phyloP scores from a whole-genome alignment of 108 stramenopile species.

The Parietichytrium sp. region DNA sequence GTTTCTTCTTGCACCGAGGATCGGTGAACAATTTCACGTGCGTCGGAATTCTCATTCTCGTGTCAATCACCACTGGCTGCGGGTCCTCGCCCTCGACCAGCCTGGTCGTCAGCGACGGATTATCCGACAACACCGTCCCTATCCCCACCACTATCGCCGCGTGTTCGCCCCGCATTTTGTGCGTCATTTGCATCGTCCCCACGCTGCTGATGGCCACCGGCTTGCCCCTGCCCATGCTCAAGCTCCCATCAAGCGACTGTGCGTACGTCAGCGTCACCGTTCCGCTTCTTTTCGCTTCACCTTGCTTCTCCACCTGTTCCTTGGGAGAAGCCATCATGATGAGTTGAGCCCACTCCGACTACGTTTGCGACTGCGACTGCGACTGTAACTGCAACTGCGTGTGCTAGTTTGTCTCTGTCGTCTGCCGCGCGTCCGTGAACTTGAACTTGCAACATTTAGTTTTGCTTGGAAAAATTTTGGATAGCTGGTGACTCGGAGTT shows the following conservation, averaged over 20 bases:
- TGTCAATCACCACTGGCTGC: neutral
- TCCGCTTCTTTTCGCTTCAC: no score
- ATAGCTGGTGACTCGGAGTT: no score
- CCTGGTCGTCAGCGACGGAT: constrained; percentile 44
- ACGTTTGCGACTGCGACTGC: no score
- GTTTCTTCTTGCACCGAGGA: neutral
- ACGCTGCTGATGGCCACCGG: constrained; percentile 50
- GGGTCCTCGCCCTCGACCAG: neutral
- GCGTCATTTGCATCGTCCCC: constrained; percentile 49
- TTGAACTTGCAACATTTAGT: no score
- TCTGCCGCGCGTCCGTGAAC: no score
- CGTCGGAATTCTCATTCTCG: neutral
- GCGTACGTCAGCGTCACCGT: constrained; percentile 57
- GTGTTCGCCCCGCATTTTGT: constrained; percentile 49
- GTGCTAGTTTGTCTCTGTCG: no score
- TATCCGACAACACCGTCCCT: constrained; percentile 49
- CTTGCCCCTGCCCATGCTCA: neutral
- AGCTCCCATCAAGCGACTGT: constrained; percentile 55
- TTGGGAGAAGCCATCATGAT: no score
- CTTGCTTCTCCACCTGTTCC: no score
- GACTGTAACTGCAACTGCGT: no score
- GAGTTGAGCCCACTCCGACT: no score
- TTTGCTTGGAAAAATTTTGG: no score
- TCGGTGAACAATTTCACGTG: neutral
- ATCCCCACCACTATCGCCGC: constrained; percentile 51